phyloP scores from a whole-genome alignment of 176 grass and related monocot species.

The Hordeum marinum region DNA sequence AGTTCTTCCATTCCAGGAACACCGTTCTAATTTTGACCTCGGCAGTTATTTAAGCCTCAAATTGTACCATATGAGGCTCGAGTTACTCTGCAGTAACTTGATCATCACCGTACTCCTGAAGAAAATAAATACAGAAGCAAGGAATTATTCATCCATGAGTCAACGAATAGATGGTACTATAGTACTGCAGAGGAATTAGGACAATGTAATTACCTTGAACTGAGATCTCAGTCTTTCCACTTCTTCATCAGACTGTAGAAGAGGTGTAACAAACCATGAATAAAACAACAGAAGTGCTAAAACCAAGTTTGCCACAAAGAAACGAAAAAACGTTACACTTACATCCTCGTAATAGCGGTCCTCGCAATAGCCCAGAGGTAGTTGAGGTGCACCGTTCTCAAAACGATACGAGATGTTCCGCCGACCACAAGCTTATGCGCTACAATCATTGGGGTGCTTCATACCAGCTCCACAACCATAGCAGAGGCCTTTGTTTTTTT shows the following conservation, averaged over 20 bases:
- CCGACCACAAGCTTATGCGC: not conserved
- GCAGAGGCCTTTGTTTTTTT: too few species aligned
- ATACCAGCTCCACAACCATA: not conserved
- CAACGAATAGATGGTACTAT: not conserved
- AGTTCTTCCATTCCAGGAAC: not conserved
- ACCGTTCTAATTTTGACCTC: too few species aligned
- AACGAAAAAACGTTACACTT: not conserved
- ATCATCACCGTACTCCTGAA: not conserved
- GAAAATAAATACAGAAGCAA: not conserved
- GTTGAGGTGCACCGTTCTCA: too few species aligned
- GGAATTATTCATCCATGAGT: not conserved
- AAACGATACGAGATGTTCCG: too few species aligned
- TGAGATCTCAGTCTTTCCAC: not conserved
- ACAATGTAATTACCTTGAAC: not conserved
- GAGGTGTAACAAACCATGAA: not conserved
- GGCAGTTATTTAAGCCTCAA: not conserved
- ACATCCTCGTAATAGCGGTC: not conserved
- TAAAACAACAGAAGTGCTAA: not conserved
- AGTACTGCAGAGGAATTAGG: not conserved
- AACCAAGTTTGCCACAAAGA: not conserved
- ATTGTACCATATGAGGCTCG: not conserved
- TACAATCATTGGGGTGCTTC: not conserved
- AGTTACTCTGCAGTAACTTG: not conserved
- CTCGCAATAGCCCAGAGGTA: too few species aligned
- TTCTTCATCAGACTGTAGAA: not conserved